Evolutionary conservation across 352 stramenopile species (phyloP).

Genomic region (Globisporangium parvum): DNA sequence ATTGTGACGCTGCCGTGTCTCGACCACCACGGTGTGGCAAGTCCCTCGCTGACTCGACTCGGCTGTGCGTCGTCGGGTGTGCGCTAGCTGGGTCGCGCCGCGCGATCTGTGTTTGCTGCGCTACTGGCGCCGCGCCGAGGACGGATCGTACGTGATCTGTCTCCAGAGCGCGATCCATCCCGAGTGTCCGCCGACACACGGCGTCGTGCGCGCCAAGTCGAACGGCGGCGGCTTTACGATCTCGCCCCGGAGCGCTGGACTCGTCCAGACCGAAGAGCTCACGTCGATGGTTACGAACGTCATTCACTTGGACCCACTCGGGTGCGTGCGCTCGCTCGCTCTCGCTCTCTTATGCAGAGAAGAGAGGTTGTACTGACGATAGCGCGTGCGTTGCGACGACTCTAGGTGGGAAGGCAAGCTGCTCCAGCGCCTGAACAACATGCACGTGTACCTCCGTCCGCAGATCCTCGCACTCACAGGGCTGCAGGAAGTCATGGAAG

Average conservation of each 20-base stretch:
- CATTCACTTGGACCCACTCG: conserved; percentile 58
- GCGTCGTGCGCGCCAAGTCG: conserved; percentile 51
- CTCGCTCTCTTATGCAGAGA: too few species aligned
- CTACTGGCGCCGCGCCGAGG: conserved; percentile 65
- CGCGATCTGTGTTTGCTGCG: conserved; percentile 62
- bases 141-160: conserved; percentile 74
- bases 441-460: conserved; percentile 52
- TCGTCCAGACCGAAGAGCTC: conserved; percentile 29
- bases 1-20: not conserved
- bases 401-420: conserved; percentile 48
- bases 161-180: conserved; percentile 70
- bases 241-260: conserved; percentile 25
- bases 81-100: conserved; percentile 62
- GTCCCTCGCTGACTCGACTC: not conserved
- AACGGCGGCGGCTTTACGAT: conserved; percentile 63
- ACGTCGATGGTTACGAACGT: conserved; percentile 69
- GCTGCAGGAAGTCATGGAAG: conserved; percentile 66
- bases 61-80: conserved; percentile 1
- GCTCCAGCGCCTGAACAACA: conserved; percentile 46
- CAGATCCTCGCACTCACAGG: conserved; percentile 55
- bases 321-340: conserved; percentile 9
- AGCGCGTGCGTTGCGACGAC: not conserved
- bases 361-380: not conserved
- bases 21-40: not conserved
- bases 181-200: conserved; percentile 60